Percentiles rank a stretch among this genome's conserved stretches.
Evolutionary conservation across 192 early-diverging fungal species (phyloP).

Genomic region (Backusella mclennaniae): DNA sequence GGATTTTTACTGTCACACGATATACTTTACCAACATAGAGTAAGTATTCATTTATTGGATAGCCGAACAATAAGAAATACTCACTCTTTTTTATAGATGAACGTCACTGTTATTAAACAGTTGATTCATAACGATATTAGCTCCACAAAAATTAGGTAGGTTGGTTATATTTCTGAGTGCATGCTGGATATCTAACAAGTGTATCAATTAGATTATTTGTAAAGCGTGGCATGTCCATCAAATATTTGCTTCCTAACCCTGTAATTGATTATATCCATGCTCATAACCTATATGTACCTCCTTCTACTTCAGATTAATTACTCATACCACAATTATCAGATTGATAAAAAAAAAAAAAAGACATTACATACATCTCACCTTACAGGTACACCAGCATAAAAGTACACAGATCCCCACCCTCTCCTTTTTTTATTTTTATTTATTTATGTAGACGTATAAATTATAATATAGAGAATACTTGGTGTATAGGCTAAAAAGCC

Average conservation of each 20-base stretch:
- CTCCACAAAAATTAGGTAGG: conserved; percentile 89
- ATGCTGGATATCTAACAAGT: background rate
- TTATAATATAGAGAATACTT: conserved; percentile 1
- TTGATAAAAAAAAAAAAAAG: background rate
- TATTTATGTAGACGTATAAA: background rate
- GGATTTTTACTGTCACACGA: conserved; percentile 92
- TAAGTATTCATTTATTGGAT: conserved; percentile 28
- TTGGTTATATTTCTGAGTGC: background rate
- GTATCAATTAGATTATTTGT: conserved; percentile 65
- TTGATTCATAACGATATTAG: conserved; percentile 98
- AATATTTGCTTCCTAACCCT: conserved; percentile 90
- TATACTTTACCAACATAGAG: conserved; percentile 84
- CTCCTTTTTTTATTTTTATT: background rate
- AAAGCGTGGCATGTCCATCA: conserved; percentile 91
- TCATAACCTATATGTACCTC: conserved; percentile 65
- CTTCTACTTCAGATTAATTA: background rate
- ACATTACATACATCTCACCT: background rate
- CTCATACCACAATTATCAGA: background rate
- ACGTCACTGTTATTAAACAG: conserved; percentile 94
- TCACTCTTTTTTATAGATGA: conserved; percentile 53
- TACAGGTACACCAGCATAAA: background rate
- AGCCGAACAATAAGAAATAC: background rate
- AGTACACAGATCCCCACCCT: background rate
- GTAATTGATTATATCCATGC: conserved; percentile 91
- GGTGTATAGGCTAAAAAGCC: background rate